phyloP scores from a whole-genome alignment of 2,329 filamentous ascomycete species.

The Aureobasidium sp. region DNA sequence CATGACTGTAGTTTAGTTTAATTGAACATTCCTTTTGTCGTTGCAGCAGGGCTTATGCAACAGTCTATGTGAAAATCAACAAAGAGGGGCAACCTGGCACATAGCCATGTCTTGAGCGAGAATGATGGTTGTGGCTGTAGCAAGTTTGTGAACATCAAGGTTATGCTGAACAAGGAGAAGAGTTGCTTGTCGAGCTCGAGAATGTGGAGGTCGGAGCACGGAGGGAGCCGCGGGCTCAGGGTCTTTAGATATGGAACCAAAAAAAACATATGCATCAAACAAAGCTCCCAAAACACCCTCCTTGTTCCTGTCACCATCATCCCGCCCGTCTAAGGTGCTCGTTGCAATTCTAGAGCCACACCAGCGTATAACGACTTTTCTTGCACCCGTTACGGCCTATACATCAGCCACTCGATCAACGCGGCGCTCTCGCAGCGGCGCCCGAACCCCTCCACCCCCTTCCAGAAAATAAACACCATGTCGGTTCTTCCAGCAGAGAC shows the following conservation, averaged over 20 bases:
- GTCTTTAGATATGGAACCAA: neutral
- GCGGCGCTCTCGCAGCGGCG: constrained; percentile 10
- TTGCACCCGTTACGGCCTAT: neutral
- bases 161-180: neutral
- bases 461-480: constrained; percentile 21
- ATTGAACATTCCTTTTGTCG: constrained; percentile 15
- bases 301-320: neutral
- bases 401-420: neutral
- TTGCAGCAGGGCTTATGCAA: neutral
- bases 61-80: neutral
- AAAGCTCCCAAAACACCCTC: neutral
- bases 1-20: constrained; percentile 13
- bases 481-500: constrained; percentile 80
- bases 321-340: neutral
- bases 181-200: neutral
- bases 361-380: neutral
- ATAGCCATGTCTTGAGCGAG: neutral
- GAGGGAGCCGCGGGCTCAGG: neutral
- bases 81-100: neutral
- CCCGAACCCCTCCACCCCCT: neutral
- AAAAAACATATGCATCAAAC: constrained; percentile 4
- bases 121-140: neutral
- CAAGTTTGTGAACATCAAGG: neutral
- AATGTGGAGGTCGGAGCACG: neutral
- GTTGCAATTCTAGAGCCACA: neutral